Evolutionary conservation across 2,329 filamentous ascomycete species (phyloP).

Genomic region (Calonectria naviculata): DNA sequence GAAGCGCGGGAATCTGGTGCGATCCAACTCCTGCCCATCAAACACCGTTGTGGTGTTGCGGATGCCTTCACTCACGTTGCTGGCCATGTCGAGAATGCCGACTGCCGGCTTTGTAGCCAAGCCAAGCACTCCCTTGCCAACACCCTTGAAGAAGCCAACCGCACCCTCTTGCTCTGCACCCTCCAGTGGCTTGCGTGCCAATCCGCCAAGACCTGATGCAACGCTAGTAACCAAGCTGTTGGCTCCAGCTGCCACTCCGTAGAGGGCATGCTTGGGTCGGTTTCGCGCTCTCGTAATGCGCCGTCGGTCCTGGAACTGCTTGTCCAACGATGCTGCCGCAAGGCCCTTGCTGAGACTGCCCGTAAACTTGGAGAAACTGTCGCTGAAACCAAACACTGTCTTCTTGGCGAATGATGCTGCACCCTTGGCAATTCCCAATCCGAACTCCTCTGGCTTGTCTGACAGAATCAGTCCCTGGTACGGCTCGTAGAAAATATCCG

Average conservation of each 20-base stretch:
- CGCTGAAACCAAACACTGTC: slow-evolving; percentile 95
- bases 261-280: slow-evolving; percentile 95
- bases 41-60: slow-evolving; percentile 99
- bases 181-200: slow-evolving; percentile 93
- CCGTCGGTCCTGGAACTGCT: slow-evolving; percentile 97
- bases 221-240: slow-evolving; percentile 95
- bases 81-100: slow-evolving; percentile 95
- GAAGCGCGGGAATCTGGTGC: slow-evolving; percentile 92
- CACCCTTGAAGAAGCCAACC: slow-evolving; percentile 95
- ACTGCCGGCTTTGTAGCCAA: slow-evolving; percentile 98
- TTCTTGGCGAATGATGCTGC: slow-evolving; percentile 99
- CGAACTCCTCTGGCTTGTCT: slow-evolving; percentile 94
- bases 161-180: slow-evolving; percentile 96
- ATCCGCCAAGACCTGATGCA: slow-evolving; percentile 91
- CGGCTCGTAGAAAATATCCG: slow-evolving; percentile 98
- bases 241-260: slow-evolving; percentile 93
- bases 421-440: slow-evolving; percentile 94
- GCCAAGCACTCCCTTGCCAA: slow-evolving; percentile 93
- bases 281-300: slow-evolving; percentile 95
- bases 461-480: slow-evolving; percentile 98
- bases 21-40: slow-evolving; percentile 92
- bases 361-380: slow-evolving; percentile 98
- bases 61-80: slow-evolving; percentile 96
- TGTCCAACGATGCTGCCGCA: slow-evolving; percentile 94
- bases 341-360: slow-evolving; percentile 97